Base-by-base conservation (phyloP, 805 yeast genomes). In the Blastobotrys peoriensis region DNA sequence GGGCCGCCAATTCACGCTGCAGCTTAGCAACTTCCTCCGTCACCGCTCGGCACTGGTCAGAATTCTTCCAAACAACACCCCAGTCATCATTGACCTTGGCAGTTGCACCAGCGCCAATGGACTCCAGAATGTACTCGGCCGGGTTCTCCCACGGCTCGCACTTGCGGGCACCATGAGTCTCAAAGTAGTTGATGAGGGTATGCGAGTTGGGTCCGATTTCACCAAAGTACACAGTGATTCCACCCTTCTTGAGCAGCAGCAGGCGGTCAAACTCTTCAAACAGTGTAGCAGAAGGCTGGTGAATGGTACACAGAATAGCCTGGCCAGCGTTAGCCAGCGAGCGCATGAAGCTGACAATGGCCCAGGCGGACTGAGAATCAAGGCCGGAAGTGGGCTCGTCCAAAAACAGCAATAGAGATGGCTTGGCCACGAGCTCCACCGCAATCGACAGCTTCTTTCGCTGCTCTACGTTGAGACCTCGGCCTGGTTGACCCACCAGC, bases 31-130 rank as follows among this genome's bases (percentile, higher is more conserved):
- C 54, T 47, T 68, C 73, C 3, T 38, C 47, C 4, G 69, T 62
- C 3, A 63, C 61, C 2, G 45, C 54, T 21, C 40, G 46, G 40
- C 54, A 60, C 52, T 77, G 79, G 25, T 63, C 74, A 43, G 73
- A 77, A 13, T 61, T 63, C 5, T 50, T 51, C 93, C 93, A 84
- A 9, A 75, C 68, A 8, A 79, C 76, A 60, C 69, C 68, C 81
- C 85, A 84, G 61, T 84, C 81, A 41, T 71, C 73, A 23, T 63
- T 57, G 15, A 73, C 75, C 43, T 66, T 57, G 2, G 86, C 81
- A 22, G 86, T 81, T 2, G 91, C 87, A 59, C 86, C 89, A 27
- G 91, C 89, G 48, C 91, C 91, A 61, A 84, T 80, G 46, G 78
- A 78, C 49, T 80, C 80, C 54, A 83, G 65, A 64, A 82, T 79